Evolutionary conservation across 495 filamentous ascomycete genomes (phyloP).

Genomic region (Hypoxylon perforatum): DNA sequence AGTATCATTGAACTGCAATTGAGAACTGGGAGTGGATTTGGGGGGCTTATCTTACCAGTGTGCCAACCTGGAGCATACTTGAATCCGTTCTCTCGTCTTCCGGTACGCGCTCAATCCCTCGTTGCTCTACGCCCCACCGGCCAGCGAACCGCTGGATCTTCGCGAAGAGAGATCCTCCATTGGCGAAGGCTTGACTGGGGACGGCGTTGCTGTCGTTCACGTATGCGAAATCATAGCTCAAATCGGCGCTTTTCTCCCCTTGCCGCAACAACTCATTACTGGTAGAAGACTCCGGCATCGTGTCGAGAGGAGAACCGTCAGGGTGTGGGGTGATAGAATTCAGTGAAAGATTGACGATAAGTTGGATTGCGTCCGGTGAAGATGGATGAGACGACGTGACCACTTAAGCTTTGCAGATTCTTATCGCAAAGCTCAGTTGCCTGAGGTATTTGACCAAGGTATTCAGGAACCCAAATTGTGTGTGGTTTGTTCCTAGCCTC

Average conservation of each 20-base stretch:
- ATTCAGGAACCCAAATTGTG: too few relatives aligned
- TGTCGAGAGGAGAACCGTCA: background rate
- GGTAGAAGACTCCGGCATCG: slow-evolving; percentile 32
- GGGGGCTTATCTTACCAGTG: slow-evolving; percentile 68
- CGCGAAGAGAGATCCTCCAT: slow-evolving; percentile 70
- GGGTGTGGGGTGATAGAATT: background rate
- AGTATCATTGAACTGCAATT: background rate
- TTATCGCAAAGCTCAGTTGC: too few relatives aligned
- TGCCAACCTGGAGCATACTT: slow-evolving; percentile 74
- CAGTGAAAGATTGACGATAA: background rate
- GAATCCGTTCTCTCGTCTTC: slow-evolving; percentile 76
- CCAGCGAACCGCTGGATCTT: slow-evolving; percentile 76
- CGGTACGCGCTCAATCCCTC: slow-evolving; percentile 85
- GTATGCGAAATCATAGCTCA: slow-evolving; percentile 53
- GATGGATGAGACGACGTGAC: slow-evolving; percentile 5
- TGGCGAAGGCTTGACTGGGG: slow-evolving; percentile 68
- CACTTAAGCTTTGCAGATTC: slow-evolving; percentile 18
- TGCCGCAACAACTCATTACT: slow-evolving; percentile 35
- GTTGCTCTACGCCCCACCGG: slow-evolving; percentile 76
- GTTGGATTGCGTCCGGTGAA: background rate
- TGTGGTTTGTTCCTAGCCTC: slow-evolving; percentile 17
- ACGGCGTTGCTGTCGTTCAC: slow-evolving; percentile 68
- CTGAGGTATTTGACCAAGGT: too few relatives aligned
- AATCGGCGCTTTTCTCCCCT: slow-evolving; percentile 31
- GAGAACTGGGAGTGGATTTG: slow-evolving; percentile 6